Evolutionary conservation across 441 rosid species (phyloP).

Genomic region (Theobroma grandiflorum): DNA sequence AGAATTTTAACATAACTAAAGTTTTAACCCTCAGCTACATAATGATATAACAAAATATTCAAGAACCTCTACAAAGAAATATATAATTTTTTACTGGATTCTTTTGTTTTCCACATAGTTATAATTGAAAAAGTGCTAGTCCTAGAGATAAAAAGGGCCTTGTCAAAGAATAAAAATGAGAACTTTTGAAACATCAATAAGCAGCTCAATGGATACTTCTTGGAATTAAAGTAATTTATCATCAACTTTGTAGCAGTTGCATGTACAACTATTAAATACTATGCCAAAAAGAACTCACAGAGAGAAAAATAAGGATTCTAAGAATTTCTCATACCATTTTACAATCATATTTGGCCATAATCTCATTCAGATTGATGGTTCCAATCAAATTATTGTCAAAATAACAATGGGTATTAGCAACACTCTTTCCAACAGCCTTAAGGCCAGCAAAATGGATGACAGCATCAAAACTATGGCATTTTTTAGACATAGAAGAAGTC

Average conservation of each 20-base stretch:
- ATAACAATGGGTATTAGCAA: constrained; percentile 63
- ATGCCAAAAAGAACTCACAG: background rate
- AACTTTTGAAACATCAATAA: background rate
- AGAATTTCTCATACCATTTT: constrained; percentile 54
- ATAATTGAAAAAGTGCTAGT: background rate
- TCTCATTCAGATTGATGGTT: constrained; percentile 70
- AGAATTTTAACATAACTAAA: background rate
- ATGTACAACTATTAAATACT: background rate
- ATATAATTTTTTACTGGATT: background rate
- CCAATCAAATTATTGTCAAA: constrained; percentile 75
- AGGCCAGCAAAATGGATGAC: constrained; percentile 84
- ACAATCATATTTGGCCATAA: constrained; percentile 69
- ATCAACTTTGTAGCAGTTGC: constrained; percentile 4
- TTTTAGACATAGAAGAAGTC: constrained; percentile 19
- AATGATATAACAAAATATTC: background rate
- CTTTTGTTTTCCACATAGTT: background rate
- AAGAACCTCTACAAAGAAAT: background rate
- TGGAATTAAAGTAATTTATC: background rate
- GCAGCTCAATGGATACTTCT: background rate
- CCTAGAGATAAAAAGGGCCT: background rate
- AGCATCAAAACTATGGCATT: constrained; percentile 59
- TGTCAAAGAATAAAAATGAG: background rate
- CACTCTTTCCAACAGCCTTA: constrained; percentile 76
- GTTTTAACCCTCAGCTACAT: background rate
- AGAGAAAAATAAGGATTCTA: background rate